Evolutionary conservation across 2,329 filamentous ascomycete species (phyloP).

Genomic region (Didymella segeticola): DNA sequence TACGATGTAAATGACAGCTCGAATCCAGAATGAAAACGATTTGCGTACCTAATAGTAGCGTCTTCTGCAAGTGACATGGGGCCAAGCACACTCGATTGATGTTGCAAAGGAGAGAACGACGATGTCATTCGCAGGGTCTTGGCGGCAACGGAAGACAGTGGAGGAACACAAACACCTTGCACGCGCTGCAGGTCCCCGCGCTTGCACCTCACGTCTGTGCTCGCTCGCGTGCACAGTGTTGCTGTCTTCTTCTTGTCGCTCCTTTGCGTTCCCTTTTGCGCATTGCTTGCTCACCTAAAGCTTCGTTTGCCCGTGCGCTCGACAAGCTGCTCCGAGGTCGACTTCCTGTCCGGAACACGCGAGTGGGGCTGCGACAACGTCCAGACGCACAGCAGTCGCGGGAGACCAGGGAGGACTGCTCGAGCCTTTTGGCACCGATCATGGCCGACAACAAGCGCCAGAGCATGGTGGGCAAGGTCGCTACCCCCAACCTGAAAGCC

Average conservation of each 20-base stretch:
- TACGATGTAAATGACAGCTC: slow-evolving; percentile 24
- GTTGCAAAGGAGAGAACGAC: background rate
- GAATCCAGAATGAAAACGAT: slow-evolving; percentile 35
- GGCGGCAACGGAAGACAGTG: slow-evolving; percentile 10
- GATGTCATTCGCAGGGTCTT: slow-evolving; percentile 8
- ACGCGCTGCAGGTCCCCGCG: slow-evolving; percentile 29
- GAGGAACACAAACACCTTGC: slow-evolving; percentile 23
- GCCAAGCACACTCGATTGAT: background rate
- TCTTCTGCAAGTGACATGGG: background rate
- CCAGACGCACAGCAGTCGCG: slow-evolving; percentile 14
- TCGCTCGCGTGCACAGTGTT: slow-evolving; percentile 34
- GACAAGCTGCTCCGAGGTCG: slow-evolving; percentile 8
- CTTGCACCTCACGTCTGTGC: slow-evolving; percentile 12
- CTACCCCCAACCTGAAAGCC: slow-evolving; percentile 55
- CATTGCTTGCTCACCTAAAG: slow-evolving; percentile 39
- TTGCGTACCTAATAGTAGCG: slow-evolving; percentile 12
- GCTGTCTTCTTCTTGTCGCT: slow-evolving; percentile 48
- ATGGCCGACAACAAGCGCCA: slow-evolving; percentile 68
- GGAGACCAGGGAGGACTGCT: slow-evolving; percentile 1
- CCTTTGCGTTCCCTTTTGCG: slow-evolving; percentile 46
- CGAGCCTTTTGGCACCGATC: slow-evolving; percentile 12
- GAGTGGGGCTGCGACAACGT: slow-evolving; percentile 12
- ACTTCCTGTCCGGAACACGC: slow-evolving; percentile 12
- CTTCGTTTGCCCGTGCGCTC: slow-evolving; percentile 7
- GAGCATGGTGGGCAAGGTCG: slow-evolving; percentile 60